Conservation (phyloP, 2,329 filamentous ascomycete genomes). For the Fusarium stilboides region DNA sequence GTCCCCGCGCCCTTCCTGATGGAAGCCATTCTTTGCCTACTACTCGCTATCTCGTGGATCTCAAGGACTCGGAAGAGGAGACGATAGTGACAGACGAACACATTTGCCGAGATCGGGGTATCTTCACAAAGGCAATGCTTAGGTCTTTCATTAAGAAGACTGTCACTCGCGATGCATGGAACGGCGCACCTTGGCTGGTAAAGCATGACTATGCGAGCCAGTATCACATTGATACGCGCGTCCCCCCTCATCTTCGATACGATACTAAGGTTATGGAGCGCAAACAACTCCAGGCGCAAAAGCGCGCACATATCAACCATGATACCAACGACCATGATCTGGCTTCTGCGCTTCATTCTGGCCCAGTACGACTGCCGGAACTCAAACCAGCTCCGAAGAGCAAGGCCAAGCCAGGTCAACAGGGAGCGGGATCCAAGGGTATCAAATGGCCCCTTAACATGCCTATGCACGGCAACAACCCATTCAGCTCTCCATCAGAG, state of each 20-base stretch:
- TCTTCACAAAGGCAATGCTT: conserved; percentile 95
- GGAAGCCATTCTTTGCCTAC: conserved; percentile 79
- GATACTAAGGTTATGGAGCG: conserved; percentile 84
- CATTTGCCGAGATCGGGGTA: conserved; percentile 87
- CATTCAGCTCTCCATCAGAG: conserved; percentile 63
- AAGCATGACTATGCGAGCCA: conserved; percentile 86
- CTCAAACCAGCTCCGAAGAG: conserved; percentile 81
- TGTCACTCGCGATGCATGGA: conserved; percentile 92
- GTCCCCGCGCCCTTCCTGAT: conserved; percentile 71
- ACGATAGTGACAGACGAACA: conserved; percentile 85
- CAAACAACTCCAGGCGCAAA: conserved; percentile 78
- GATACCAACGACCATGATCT: conserved; percentile 60
- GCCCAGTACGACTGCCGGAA: conserved; percentile 75
- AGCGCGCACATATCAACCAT: conserved; percentile 67
- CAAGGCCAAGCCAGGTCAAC: conserved; percentile 68
- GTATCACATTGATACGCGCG: conserved; percentile 89
- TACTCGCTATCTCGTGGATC: conserved; percentile 84
- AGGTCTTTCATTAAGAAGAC: conserved; percentile 96
- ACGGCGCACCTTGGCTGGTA: conserved; percentile 95
- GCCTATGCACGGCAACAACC: conserved; percentile 59
- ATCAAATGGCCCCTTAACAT: conserved; percentile 56
- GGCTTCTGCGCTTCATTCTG: conserved; percentile 55
- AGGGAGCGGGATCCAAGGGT: conserved; percentile 59
- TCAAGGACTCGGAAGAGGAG: conserved; percentile 80
- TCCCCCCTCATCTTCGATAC: conserved; percentile 86